Evolutionary conservation across 2,329 filamentous ascomycete genomes (phyloP), one percentile per base, ranked within the genome.

Genomic region (Madurella mycetomatis): DNA sequence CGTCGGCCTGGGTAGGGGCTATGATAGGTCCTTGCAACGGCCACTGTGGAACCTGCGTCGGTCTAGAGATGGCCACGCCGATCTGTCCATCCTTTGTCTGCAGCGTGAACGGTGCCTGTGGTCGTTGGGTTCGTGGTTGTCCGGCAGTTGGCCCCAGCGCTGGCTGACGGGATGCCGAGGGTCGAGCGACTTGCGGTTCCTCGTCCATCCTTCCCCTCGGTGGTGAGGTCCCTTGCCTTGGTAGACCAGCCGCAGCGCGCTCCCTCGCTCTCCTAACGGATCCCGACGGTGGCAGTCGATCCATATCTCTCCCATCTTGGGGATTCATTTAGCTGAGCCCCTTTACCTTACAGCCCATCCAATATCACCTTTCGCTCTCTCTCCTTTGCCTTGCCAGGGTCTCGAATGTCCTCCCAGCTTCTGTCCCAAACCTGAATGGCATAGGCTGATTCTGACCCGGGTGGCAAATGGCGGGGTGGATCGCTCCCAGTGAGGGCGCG

Each of bases 261-360:
- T 83, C 80, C 67, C 81, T 77, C 40, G 79, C 80, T 65, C 74
- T 76, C 67, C 68, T 76, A 62, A 81, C 75, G 56, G 80, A 81
- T 64, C 77, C 73, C 68, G 63, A 60, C 51, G 65, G 65, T 58
- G 70, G 64, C 63, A 70, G 65, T 68, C 70, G 71, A 59, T 81
- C 79, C 77, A 77, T 77, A 60, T 70, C 70, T 68, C 69, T 74
- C 70, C 74, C 80, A 81, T 82, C 69, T 74, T 81, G 75, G 68
- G 72, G 74, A 76, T 74, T 82, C 80, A 82, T 83, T 75, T 76
- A 76, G 66, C 60, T 64, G 58, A 62, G 57, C 60, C 59, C 65
- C 62, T 60, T 55, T 58, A 47, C 52, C 25, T 58, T 51, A 55
- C 58, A 49, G 57, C 59, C 61, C 65, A 63, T 66, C 56, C 62